Evolutionary conservation across 495 filamentous ascomycete genomes (phyloP).

Genomic region (Trichoderma virens): DNA sequence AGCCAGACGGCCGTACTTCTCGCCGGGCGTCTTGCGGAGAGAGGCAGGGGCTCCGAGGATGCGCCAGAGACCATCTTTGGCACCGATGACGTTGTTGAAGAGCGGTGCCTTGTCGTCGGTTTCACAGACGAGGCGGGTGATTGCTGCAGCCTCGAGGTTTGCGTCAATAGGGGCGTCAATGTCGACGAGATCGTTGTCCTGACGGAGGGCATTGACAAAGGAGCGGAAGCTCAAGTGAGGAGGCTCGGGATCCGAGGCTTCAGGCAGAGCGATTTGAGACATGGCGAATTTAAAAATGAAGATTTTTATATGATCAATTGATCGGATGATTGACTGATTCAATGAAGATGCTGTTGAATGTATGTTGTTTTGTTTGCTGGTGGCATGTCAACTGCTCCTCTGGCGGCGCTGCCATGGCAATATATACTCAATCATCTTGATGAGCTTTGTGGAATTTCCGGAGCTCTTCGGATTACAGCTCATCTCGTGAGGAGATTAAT

Average conservation of each 20-base stretch:
- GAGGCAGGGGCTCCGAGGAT: background rate
- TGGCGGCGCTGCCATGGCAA: no score
- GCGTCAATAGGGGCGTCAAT: background rate
- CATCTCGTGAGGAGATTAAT: no score
- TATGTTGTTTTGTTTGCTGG: no score
- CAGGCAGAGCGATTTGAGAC: no score
- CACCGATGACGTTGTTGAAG: background rate
- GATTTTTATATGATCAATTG: no score
- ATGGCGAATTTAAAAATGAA: no score
- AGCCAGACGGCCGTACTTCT: background rate
- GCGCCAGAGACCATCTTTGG: background rate
- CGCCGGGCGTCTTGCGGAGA: background rate
- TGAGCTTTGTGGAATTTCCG: no score
- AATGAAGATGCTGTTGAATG: no score
- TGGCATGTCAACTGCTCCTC: no score
- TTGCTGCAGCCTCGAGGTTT: background rate
- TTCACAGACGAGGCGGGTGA: background rate
- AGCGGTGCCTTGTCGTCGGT: background rate
- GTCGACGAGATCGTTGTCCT: background rate
- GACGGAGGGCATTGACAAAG: background rate
- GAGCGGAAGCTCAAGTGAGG: background rate
- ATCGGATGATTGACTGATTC: no score
- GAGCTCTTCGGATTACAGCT: no score
- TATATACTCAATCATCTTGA: no score
- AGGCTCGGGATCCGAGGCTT: background rate